Evolutionary conservation across 495 filamentous ascomycete genomes (phyloP).

Genomic region (Neurospora africana): DNA sequence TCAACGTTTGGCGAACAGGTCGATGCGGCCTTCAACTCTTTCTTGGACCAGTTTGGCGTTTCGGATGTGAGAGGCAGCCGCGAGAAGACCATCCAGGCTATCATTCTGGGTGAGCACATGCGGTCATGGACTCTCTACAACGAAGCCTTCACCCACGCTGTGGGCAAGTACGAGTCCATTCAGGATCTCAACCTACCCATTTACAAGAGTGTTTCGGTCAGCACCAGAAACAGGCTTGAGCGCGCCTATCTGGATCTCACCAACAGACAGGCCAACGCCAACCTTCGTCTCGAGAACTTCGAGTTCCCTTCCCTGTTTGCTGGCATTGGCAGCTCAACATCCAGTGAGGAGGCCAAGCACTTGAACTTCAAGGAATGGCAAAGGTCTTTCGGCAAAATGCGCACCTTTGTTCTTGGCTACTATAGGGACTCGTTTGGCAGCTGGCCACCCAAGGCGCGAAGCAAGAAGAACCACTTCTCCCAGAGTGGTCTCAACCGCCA

Average conservation of each 20-base stretch:
- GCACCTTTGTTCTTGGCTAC: constrained; percentile 62
- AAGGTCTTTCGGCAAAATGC: constrained; percentile 57
- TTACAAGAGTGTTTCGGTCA: constrained; percentile 53
- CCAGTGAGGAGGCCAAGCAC: constrained; percentile 57
- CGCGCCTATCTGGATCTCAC: constrained; percentile 70
- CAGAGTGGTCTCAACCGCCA: constrained; percentile 77
- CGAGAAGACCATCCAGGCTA: constrained; percentile 83
- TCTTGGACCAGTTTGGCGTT: constrained; percentile 62
- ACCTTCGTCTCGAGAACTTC: constrained; percentile 61
- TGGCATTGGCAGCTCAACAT: constrained; percentile 75
- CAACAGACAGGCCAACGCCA: constrained; percentile 53
- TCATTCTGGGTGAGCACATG: constrained; percentile 81
- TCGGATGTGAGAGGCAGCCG: constrained; percentile 73
- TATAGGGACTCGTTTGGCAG: constrained; percentile 78
- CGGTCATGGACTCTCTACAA: constrained; percentile 72
- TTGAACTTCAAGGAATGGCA: constrained; percentile 82
- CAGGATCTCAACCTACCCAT: constrained; percentile 56
- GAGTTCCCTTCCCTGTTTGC: constrained; percentile 86
- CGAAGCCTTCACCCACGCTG: constrained; percentile 87
- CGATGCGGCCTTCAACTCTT: constrained; percentile 61
- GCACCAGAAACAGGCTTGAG: constrained; percentile 70
- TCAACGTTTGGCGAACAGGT: constrained; percentile 72
- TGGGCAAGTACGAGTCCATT: constrained; percentile 74
- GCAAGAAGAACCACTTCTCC: constrained; percentile 85
- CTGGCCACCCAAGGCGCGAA: constrained; percentile 87